Evolutionary conservation across 257 asterid genomes (phyloP).

Genomic region (Lithospermum erythrorhizon): DNA sequence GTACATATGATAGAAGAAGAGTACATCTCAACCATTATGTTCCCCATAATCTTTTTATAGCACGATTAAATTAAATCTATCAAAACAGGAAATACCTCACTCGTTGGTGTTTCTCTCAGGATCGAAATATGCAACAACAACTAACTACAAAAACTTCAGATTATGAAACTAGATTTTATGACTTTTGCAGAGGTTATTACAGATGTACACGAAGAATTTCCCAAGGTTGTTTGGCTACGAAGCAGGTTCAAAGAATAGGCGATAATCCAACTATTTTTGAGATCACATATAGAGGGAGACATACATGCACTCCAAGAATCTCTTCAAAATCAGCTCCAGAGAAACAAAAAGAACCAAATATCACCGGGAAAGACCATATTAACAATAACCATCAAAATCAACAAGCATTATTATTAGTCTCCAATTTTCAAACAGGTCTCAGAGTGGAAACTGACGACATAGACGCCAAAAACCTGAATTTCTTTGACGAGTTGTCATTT

Average conservation of each 20-base stretch:
- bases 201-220: slow-evolving; percentile 32
- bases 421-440: slow-evolving; percentile 36
- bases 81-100: too few species aligned
- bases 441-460: slow-evolving; percentile 18
- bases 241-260: slow-evolving; percentile 36
- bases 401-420: slow-evolving; percentile 10
- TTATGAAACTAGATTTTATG: not conserved
- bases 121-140: too few species aligned
- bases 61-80: too few species aligned
- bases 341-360: slow-evolving; percentile 8
- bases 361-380: not conserved
- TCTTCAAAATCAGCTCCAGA: slow-evolving; percentile 3
- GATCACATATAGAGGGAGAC: slow-evolving; percentile 31
- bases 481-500: slow-evolving; percentile 3
- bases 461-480: slow-evolving; percentile 18
- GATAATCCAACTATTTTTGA: slow-evolving; percentile 31
- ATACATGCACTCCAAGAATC: slow-evolving; percentile 27
- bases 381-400: slow-evolving; percentile 12
- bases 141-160: not conserved
- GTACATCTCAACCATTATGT: too few species aligned
- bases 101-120: too few species aligned
- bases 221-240: slow-evolving; percentile 41
- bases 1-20: too few species aligned
- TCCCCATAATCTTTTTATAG: too few species aligned
- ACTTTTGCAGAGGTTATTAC: slow-evolving; percentile 31